Conservation (phyloP, 1,284 basidiomycete genomes). For the Ustilago crameri region DNA sequence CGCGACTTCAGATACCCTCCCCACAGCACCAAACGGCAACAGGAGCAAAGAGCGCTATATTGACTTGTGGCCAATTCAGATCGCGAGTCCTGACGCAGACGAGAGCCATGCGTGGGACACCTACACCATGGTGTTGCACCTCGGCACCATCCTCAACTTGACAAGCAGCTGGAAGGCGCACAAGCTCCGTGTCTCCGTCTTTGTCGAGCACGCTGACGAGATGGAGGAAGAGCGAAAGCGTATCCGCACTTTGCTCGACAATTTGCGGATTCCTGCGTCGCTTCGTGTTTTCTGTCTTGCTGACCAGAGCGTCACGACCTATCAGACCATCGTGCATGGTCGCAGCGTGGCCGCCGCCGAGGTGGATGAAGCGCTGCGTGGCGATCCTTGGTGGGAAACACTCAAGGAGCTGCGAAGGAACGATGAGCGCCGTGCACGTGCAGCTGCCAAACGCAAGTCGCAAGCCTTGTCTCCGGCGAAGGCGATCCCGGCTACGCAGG, state of each 20-base stretch:
- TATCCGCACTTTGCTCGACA: conserved; percentile 64
- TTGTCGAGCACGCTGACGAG: conserved; percentile 64
- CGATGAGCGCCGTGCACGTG: conserved; percentile 51
- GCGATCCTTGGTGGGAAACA: conserved; percentile 66
- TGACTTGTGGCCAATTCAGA: conserved; percentile 67
- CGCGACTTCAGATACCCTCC: conserved; percentile 13
- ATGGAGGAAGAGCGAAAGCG: conserved; percentile 59
- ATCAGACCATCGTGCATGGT: conserved; percentile 63
- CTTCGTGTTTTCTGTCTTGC: conserved; percentile 65
- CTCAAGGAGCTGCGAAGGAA: conserved; percentile 61
- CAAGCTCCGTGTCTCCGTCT: conserved; percentile 65
- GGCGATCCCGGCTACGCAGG: conserved; percentile 18
- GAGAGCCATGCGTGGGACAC: conserved; percentile 65
- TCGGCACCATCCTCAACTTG: conserved; percentile 66
- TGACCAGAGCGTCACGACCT: conserved; percentile 54
- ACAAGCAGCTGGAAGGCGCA: conserved; percentile 66
- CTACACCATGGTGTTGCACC: conserved; percentile 67
- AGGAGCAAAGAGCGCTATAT: conserved; percentile 53
- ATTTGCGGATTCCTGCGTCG: conserved; percentile 64
- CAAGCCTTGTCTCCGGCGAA: conserved; percentile 42
- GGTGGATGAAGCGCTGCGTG: conserved; percentile 51
- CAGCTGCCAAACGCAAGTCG: conserved; percentile 48
- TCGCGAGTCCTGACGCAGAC: conserved; percentile 57
- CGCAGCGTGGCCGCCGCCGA: conserved; percentile 43
- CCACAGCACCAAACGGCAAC: conserved; percentile 13